A percentile compares a stretch with the other conserved stretches of the same genome.
Conservation (phyloP, 805 yeast species). For the Wickerhamomyces tratensis region DNA sequence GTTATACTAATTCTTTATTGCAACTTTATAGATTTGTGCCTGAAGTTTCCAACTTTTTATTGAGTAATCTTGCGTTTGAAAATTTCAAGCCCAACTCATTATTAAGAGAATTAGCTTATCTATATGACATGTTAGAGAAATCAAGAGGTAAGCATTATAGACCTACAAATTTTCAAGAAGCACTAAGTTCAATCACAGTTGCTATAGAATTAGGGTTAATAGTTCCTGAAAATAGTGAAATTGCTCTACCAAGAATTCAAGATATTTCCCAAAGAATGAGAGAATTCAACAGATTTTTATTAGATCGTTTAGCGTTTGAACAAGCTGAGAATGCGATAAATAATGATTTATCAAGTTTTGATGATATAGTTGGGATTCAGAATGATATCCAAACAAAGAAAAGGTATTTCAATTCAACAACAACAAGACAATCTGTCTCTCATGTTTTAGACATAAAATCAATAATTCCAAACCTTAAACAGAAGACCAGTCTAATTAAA, state of each 20-base stretch:
- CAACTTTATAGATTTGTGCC: slow-evolving; percentile 78
- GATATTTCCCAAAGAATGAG: slow-evolving; percentile 26
- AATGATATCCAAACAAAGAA: slow-evolving; percentile 33
- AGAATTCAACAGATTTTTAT: slow-evolving; percentile 48
- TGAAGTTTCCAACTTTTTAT: slow-evolving; percentile 54
- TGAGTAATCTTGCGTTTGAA: slow-evolving; percentile 45
- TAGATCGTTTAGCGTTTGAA: slow-evolving; percentile 42
- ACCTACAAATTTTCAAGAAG: slow-evolving; percentile 66
- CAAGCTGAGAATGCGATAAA: slow-evolving; percentile 25
- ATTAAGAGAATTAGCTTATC: slow-evolving; percentile 75
- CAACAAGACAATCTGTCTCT: neutral
- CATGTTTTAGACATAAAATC: neutral
- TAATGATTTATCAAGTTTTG: slow-evolving; percentile 7
- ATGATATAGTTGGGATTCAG: slow-evolving; percentile 30
- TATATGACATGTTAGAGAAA: slow-evolving; percentile 85
- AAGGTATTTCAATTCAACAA: neutral
- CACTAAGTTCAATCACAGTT: slow-evolving; percentile 36
- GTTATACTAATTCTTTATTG: slow-evolving; percentile 67
- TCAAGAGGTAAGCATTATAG: slow-evolving; percentile 73
- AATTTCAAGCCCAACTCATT: slow-evolving; percentile 39
- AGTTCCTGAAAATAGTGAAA: slow-evolving; percentile 29
- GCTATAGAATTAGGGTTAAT: slow-evolving; percentile 45
- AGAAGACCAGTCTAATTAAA: no score
- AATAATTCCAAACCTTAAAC: no score
- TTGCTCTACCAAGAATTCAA: neutral